Conservation (phyloP, 116 monocot species). For the Zostera marina region DNA sequence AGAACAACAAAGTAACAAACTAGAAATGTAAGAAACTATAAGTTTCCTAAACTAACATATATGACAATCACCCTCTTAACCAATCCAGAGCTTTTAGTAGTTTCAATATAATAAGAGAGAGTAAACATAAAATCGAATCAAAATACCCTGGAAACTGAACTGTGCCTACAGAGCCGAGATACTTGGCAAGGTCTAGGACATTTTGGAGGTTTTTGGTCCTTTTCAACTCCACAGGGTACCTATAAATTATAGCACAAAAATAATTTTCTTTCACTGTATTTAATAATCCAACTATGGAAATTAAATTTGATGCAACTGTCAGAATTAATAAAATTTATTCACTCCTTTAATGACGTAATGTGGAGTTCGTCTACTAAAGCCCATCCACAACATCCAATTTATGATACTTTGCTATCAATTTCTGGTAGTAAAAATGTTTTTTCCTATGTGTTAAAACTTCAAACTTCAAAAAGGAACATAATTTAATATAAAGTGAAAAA, state of each 20-base stretch:
- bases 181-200: conserved; percentile 58
- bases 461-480: no score
- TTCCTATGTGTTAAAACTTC: no score
- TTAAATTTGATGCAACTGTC: not conserved
- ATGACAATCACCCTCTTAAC: not conserved
- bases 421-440: no score
- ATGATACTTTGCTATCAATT: no score
- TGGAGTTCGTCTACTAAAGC: no score
- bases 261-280: not conserved
- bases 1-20: not conserved
- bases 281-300: not conserved
- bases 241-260: conserved; percentile 12
- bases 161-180: conserved; percentile 73
- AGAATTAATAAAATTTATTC: not conserved
- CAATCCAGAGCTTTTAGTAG: not conserved
- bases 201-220: conserved; percentile 79
- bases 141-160: conserved; percentile 47
- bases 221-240: conserved; percentile 92
- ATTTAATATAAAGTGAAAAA: no score
- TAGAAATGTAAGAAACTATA: not conserved
- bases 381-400: no score
- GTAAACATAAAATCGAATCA: not conserved
- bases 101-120: not conserved
- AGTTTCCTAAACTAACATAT: not conserved
- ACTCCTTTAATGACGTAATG: not conserved